Conservation (phyloP, 352 stramenopile genomes). For the Globisporangium paroecandrum region DNA sequence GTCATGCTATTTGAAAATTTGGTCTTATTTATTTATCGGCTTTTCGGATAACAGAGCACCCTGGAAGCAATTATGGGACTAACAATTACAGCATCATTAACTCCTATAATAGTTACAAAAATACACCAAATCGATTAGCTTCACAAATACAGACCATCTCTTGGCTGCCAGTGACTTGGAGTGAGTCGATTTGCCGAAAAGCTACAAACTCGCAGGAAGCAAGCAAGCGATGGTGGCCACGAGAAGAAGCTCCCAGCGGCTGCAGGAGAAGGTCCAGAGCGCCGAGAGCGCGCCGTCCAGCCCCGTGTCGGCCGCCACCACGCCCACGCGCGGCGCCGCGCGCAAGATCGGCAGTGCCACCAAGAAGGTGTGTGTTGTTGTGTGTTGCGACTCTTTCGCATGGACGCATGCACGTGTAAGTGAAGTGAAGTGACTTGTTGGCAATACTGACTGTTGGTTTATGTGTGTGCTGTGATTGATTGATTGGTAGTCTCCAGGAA, state of each 20-base stretch:
- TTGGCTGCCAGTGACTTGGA: neutral
- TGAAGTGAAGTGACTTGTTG: neutral
- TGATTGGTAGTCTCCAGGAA: slow-evolving; percentile 14
- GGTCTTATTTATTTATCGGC: too few relatives aligned
- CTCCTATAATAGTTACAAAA: too few relatives aligned
- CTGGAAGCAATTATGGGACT: too few relatives aligned
- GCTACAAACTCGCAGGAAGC: too few relatives aligned
- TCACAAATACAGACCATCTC: too few relatives aligned
- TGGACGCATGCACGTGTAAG: neutral
- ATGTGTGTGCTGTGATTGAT: neutral
- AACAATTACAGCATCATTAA: too few relatives aligned
- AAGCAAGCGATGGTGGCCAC: slow-evolving; percentile 53
- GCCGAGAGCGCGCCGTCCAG: slow-evolving; percentile 9
- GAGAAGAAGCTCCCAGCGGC: slow-evolving; percentile 50
- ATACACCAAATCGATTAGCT: too few relatives aligned
- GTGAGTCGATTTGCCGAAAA: neutral
- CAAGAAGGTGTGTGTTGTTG: slow-evolving; percentile 15
- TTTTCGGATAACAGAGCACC: too few relatives aligned
- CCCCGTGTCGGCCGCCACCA: slow-evolving; percentile 5
- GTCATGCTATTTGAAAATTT: too few relatives aligned
- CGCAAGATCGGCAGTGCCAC: slow-evolving; percentile 15
- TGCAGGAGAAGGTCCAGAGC: slow-evolving; percentile 41
- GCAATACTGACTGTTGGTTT: neutral
- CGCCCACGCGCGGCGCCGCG: slow-evolving; percentile 9
- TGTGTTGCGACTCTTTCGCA: neutral